Evolutionary conservation across 495 filamentous ascomycete genomes (phyloP), one percentile per base, ranked within the genome.

Genomic region (Podospora bellae-mahoneyi): DNA sequence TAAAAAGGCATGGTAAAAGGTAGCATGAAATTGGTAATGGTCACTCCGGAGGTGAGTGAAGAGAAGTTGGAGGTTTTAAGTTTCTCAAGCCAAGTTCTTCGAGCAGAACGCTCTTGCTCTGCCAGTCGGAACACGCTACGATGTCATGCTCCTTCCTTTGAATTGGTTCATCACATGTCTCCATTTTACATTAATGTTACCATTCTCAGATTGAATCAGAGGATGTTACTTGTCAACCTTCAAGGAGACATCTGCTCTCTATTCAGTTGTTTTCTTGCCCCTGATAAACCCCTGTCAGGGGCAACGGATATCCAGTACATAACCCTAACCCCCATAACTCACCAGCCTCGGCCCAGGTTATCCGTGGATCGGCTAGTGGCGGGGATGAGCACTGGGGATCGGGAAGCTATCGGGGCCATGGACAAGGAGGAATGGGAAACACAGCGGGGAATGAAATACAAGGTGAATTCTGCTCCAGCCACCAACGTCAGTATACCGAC

Each of bases 351-450:
- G 59, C 59, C 59, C 16, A 27, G 39, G 39, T 28, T 18, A 18
- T 13, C 59, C 59, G 59, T 26, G 16, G 7, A 61, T n/a, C 30
- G 61, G 61, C 30, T 63, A 48, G 30, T 34, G 32, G 15, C 61
- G 61, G 61, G 61, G 61, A 63, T 39, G 2, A 63, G 32, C 61
- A 48, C 18, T 19, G 20, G 34, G 7, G 18, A 63, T 19, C 61
- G 39, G 61, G 61, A 63, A 28, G 61, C 61, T 63, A 63, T 63
- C 61, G 61, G 61, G 59, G 20, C 19, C 27, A 48, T 23, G 6
- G 13, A 30, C 59, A 61, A 61, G 30, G 5, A 27, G 27, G 23
- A 61, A 61, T 61, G 59, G 20, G 20, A 23, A 61, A 27, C 26
- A 30, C 59, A 28, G 59, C 59, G 59, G 59, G 26, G 26, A 30